phyloP scores from a whole-genome alignment of 2,329 filamentous ascomycete genomes.

The Colletotrichum sp. region DNA sequence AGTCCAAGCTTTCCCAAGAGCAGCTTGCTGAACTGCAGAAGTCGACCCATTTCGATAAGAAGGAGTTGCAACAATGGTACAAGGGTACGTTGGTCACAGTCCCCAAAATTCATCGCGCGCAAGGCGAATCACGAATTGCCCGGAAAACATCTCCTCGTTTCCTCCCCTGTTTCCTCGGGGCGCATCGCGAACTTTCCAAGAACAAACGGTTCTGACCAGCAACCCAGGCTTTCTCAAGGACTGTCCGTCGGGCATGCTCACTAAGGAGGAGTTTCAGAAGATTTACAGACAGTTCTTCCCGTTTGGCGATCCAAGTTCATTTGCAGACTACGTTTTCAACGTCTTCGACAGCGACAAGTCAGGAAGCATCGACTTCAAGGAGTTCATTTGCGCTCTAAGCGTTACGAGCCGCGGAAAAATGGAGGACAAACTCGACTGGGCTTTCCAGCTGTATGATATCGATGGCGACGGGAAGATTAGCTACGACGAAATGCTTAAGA shows the following conservation, averaged over 20 bases:
- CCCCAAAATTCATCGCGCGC: background rate
- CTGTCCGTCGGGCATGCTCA: slow-evolving; percentile 94
- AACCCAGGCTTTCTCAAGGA: slow-evolving; percentile 91
- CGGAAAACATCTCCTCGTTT: background rate
- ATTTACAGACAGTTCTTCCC: slow-evolving; percentile 99
- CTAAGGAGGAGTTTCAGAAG: slow-evolving; percentile 98
- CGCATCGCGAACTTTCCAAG: background rate
- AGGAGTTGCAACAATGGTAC: slow-evolving; percentile 99
- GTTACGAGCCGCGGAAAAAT: slow-evolving; percentile 97
- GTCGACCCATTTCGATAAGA: slow-evolving; percentile 99
- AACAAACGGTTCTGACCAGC: background rate
- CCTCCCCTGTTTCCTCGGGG: background rate
- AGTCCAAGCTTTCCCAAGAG: slow-evolving; percentile 97
- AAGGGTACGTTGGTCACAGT: slow-evolving; percentile 71
- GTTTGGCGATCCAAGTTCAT: slow-evolving; percentile 95
- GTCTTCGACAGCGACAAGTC: slow-evolving; percentile 98
- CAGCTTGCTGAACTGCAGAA: slow-evolving; percentile 95
- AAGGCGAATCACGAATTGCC: background rate
- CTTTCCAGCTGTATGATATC: slow-evolving; percentile 98
- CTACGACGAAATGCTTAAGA: slow-evolving; percentile 98
- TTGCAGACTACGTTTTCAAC: slow-evolving; percentile 99
- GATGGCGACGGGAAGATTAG: slow-evolving; percentile 99
- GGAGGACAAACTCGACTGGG: slow-evolving; percentile 99
- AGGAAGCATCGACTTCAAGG: slow-evolving; percentile 98
- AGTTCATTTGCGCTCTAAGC: slow-evolving; percentile 97